Percentiles rank a stretch among this genome's conserved stretches.
These are phyloP conservation scores for Pilatotrama ljubarskyi DNA, from an alignment of 768 basidiomycete species.

Conservation along the genomic window DNA sequence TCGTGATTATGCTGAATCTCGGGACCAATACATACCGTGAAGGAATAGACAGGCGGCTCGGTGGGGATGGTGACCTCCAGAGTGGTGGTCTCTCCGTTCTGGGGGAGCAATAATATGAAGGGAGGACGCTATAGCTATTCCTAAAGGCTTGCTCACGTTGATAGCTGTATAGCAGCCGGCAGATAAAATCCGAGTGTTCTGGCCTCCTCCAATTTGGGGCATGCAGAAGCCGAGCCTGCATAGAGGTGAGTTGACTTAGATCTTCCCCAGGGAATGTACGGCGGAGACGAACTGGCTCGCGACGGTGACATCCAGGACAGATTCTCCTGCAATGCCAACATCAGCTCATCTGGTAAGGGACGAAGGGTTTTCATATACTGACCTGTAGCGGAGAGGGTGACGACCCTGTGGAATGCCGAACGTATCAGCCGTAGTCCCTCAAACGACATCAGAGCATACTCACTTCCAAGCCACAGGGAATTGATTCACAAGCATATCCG, in stretches of 20 bases:
- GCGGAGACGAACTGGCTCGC: not conserved
- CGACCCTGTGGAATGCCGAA: not conserved
- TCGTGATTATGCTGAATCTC: too few species aligned
- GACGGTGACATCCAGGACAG: not conserved
- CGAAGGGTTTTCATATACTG: too few species aligned
- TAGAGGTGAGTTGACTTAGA: not conserved
- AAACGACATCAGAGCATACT: not conserved
- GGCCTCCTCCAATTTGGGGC: not conserved
- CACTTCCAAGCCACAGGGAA: conserved; percentile 18
- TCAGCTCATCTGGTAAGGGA: too few species aligned
- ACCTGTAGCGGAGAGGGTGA: not conserved
- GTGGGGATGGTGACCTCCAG: not conserved
- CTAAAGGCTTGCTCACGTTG: not conserved
- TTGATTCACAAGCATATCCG: too few species aligned
- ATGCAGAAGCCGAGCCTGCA: conserved; percentile 3
- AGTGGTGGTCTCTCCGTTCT: conserved; percentile 4
- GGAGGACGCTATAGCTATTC: not conserved
- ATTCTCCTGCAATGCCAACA: not conserved
- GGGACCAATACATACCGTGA: not conserved
- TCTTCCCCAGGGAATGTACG: not conserved
- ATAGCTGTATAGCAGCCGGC: conserved; percentile 10
- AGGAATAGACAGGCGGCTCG: not conserved
- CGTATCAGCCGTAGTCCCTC: too few species aligned
- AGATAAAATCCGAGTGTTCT: too few species aligned
- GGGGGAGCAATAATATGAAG: not conserved